Conservation (phyloP, 345 rosid species). For the Pistacia vera region DNA sequence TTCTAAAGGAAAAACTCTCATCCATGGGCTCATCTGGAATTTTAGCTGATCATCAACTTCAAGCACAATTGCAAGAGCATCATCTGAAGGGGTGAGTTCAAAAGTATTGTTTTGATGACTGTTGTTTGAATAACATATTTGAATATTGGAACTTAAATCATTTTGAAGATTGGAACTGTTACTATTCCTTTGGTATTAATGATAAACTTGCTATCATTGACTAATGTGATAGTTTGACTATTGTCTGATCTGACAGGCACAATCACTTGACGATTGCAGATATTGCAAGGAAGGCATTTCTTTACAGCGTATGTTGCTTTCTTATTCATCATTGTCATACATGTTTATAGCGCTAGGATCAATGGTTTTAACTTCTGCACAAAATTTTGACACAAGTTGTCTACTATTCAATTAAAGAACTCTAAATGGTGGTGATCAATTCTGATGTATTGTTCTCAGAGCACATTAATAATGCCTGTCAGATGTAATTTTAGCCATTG, state of each 20-base stretch:
- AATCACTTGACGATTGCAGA: constrained; percentile 84
- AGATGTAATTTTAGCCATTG: neutral
- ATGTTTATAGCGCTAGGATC: neutral
- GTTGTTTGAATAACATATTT: neutral
- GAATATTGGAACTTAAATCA: neutral
- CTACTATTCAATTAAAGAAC: neutral
- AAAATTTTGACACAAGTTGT: neutral
- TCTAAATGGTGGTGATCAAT: neutral
- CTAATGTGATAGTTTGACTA: constrained; percentile 11
- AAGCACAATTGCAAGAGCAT: constrained; percentile 90
- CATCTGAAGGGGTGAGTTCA: constrained; percentile 79
- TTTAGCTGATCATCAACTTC: constrained; percentile 98
- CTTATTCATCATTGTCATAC: constrained; percentile 7
- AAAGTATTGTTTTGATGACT: neutral
- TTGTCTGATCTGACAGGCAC: constrained; percentile 58
- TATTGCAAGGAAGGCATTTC: constrained; percentile 98
- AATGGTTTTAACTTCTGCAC: neutral
- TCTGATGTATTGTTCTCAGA: too few relatives aligned
- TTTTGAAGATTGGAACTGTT: constrained; percentile 15
- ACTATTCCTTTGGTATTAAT: neutral
- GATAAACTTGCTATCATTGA: neutral
- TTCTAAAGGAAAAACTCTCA: constrained; percentile 89
- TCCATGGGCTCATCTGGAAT: constrained; percentile 95
- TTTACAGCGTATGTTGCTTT: constrained; percentile 75
- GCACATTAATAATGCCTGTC: neutral